A percentile compares a stretch with the other conserved stretches of the same genome.
Conservation (phyloP, 2,329 filamentous ascomycete species). For the Malbranchea zuffiana region DNA sequence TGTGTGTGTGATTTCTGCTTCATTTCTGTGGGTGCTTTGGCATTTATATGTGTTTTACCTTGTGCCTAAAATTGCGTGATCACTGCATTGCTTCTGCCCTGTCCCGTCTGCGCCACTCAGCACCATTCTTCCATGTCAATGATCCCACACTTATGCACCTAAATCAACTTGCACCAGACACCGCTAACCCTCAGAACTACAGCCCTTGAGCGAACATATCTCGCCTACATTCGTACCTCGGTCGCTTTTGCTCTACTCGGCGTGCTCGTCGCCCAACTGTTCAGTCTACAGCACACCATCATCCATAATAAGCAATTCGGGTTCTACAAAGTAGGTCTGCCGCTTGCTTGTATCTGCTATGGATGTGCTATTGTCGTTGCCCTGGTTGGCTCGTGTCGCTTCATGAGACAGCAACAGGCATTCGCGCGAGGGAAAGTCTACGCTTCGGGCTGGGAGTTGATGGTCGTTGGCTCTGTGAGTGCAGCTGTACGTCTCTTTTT, state of each 20-base stretch:
- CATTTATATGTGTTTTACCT: background rate
- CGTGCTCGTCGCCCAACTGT: conserved; percentile 56
- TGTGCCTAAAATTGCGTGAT: background rate
- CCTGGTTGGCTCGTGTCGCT: conserved; percentile 42
- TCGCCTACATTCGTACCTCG: conserved; percentile 62
- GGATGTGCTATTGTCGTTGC: conserved; percentile 36
- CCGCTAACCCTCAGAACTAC: no score
- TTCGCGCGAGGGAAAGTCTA: conserved; percentile 34
- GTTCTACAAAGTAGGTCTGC: conserved; percentile 51
- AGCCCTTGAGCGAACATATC: conserved; percentile 66
- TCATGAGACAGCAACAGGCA: conserved; percentile 46
- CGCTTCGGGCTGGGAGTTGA: conserved; percentile 34
- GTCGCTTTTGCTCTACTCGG: conserved; percentile 57
- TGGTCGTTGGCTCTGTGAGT: conserved; percentile 6
- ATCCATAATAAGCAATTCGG: conserved; percentile 38
- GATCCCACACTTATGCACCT: background rate
- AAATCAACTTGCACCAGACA: background rate
- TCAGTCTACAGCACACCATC: conserved; percentile 46
- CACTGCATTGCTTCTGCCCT: background rate
- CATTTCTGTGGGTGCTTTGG: background rate
- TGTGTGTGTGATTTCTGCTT: background rate
- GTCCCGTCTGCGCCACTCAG: background rate
- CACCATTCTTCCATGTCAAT: background rate
- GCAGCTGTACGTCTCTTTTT: conserved; percentile 10
- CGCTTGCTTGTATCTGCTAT: conserved; percentile 44